Evolutionary conservation across 441 rosid genomes (phyloP).

Genomic region (Populus trichocarpa): DNA sequence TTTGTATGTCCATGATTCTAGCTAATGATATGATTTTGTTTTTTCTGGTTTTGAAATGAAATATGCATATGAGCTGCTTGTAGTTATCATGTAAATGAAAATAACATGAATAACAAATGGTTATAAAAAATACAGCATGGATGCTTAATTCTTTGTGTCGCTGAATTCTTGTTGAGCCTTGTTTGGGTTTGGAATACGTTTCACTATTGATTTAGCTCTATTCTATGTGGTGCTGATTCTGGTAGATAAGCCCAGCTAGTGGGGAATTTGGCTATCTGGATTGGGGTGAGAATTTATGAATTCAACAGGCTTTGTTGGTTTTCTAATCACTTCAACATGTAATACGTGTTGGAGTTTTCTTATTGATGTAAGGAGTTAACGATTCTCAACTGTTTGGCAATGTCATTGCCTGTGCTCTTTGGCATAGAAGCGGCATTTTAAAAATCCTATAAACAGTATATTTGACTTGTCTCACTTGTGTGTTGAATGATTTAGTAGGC

Average conservation of each 20-base stretch:
- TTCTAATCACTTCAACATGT: background rate
- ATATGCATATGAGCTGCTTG: background rate
- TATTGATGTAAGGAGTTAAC: background rate
- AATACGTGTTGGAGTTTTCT: background rate
- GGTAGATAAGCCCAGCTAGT: background rate
- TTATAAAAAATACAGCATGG: background rate
- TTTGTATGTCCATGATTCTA: constrained; percentile 3
- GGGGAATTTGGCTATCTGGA: background rate
- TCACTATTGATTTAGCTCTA: background rate
- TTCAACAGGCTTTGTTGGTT: background rate
- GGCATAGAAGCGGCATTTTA: background rate
- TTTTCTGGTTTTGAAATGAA: background rate
- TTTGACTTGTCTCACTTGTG: background rate
- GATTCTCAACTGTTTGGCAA: background rate
- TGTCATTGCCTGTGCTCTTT: background rate
- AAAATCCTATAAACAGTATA: background rate
- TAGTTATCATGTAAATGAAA: background rate
- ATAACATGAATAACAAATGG: background rate
- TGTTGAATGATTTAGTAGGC: background rate
- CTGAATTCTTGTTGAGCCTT: constrained; percentile 1
- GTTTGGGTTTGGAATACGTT: background rate
- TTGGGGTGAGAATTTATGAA: background rate
- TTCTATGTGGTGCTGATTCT: background rate
- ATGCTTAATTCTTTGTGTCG: background rate
- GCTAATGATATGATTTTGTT: background rate